Conservation (phyloP, 2,329 filamentous ascomycete genomes). For the Pezicula carpinea region DNA sequence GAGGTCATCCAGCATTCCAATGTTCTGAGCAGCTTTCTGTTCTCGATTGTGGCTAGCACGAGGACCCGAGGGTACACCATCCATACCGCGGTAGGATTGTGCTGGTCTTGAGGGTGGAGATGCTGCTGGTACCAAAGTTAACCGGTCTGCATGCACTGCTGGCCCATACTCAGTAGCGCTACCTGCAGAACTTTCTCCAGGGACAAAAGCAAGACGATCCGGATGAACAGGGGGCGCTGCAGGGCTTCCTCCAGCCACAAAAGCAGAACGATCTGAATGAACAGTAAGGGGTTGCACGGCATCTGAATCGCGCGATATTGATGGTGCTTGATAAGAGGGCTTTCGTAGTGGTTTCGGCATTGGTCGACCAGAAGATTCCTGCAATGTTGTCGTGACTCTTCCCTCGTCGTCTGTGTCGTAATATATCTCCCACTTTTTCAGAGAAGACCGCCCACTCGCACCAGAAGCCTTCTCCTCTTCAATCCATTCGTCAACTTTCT, state of each 20-base stretch:
- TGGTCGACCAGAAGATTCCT: slow-evolving; percentile 36
- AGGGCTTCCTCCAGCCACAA: not conserved
- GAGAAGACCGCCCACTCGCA: slow-evolving; percentile 36
- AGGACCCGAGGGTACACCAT: slow-evolving; percentile 29
- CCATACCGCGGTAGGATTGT: slow-evolving; percentile 21
- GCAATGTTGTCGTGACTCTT: slow-evolving; percentile 50
- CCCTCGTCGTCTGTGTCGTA: slow-evolving; percentile 58
- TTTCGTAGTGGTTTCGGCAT: slow-evolving; percentile 14
- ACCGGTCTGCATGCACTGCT: not conserved
- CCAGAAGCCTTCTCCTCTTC: slow-evolving; percentile 53
- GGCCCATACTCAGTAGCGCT: no score
- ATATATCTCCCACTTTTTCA: slow-evolving; percentile 64
- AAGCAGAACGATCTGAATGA: not conserved
- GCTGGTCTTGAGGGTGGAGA: slow-evolving; percentile 16
- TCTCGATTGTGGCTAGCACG: slow-evolving; percentile 19
- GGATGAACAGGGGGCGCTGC: no score
- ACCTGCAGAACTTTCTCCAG: no score
- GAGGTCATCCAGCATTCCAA: slow-evolving; percentile 44
- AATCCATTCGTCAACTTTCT: slow-evolving; percentile 71
- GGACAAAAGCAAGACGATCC: no score
- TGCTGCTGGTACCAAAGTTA: not conserved
- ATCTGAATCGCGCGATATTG: slow-evolving; percentile 19
- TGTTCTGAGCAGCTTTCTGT: slow-evolving; percentile 27
- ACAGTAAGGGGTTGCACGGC: not conserved
- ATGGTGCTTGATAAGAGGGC: slow-evolving; percentile 20